Base-by-base conservation (phyloP, 441 rosid species). In the Croton setiger region DNA sequence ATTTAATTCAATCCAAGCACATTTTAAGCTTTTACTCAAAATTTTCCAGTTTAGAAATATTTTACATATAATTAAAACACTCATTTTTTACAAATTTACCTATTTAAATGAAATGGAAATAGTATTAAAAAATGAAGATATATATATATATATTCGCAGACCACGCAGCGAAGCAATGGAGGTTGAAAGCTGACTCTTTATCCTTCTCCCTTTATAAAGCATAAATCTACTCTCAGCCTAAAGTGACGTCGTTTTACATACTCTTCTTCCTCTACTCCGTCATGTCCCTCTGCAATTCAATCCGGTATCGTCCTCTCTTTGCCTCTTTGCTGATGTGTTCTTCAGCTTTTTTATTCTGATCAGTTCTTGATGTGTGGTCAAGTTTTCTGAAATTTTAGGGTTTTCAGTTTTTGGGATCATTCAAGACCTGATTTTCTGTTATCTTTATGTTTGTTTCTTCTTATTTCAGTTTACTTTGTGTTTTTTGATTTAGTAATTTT, bases 151-250 rank as follows among this genome's bases (percentile, higher is more conserved):
- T 66, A 70, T 74, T 66, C 78, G 41, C 70, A 56, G 74, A 63
- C 45, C 35, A 33, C 47, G 61, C 68, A 67, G 69, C 51, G 59
- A 80, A 71, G 73, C 64, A 70, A 62, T 53, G 78, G 71, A 74
- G 71, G 41, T 65, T 45, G 60, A 82, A 70, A 75, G 64, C 74
- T 67, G 70, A 67, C 57, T 59, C 67, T 60, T 69, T 39, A 56
- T 72, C 80, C 23, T 61, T 51, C 31, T 27, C 31, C 31, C 63
- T n/a, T 35, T 6, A 4, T 14, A 35, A 67, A 66, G 9, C 2
- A 3, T n/a, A 35, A 10, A 1, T 11, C 31, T 17, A 7, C 62
- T 41, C 35, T 47, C 65, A 44, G 1, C 51, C 64, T 36, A 33
- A 33, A 60, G 45, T 70, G 63, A 23, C 76, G 64, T 55, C 82